Conservation (phyloP, 352 stramenopile genomes). For the Halophytophthora polymorphica region DNA sequence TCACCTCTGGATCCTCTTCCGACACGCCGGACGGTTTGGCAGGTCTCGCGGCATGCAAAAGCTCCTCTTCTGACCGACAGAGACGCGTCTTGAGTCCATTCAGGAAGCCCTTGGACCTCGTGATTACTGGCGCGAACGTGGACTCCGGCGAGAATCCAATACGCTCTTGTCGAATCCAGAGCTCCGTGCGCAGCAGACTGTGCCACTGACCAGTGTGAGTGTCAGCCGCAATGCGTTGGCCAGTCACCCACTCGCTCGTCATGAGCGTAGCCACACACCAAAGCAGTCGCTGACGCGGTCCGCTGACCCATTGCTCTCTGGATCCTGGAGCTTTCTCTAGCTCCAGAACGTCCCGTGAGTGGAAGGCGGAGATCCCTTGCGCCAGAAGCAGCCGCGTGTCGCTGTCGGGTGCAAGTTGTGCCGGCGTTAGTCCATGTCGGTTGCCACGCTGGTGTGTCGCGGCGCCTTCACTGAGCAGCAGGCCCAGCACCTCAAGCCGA, state of each 20-base stretch:
- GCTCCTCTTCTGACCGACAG: slow-evolving; percentile 8
- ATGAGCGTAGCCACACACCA: slow-evolving; percentile 59
- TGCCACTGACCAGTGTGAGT: slow-evolving; percentile 43
- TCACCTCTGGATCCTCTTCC: slow-evolving; percentile 1
- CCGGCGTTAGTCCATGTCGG: slow-evolving; percentile 46
- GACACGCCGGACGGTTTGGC: background rate
- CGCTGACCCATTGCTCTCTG: background rate
- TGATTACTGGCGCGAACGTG: slow-evolving; percentile 34
- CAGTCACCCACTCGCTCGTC: slow-evolving; percentile 42
- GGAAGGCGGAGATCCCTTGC: slow-evolving; percentile 50
- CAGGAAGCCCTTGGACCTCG: slow-evolving; percentile 48
- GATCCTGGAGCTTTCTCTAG: background rate
- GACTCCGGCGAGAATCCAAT: slow-evolving; percentile 53
- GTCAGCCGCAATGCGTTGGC: slow-evolving; percentile 32
- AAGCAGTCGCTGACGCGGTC: slow-evolving; percentile 27
- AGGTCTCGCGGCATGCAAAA: slow-evolving; percentile 2
- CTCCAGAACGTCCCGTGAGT: slow-evolving; percentile 19
- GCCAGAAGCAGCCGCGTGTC: slow-evolving; percentile 29
- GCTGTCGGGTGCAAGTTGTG: slow-evolving; percentile 34
- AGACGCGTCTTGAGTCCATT: slow-evolving; percentile 56
- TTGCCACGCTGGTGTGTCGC: slow-evolving; percentile 40
- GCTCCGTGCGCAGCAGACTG: slow-evolving; percentile 52
- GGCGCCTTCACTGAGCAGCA: slow-evolving; percentile 62
- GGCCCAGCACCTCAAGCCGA: slow-evolving; percentile 36
- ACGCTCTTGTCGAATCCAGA: slow-evolving; percentile 52